Evolutionary conservation across 129 eudicot genomes (phyloP), one percentile per base, ranked within the genome.

Genomic region (Chrysanthemum lavandulifolium): DNA sequence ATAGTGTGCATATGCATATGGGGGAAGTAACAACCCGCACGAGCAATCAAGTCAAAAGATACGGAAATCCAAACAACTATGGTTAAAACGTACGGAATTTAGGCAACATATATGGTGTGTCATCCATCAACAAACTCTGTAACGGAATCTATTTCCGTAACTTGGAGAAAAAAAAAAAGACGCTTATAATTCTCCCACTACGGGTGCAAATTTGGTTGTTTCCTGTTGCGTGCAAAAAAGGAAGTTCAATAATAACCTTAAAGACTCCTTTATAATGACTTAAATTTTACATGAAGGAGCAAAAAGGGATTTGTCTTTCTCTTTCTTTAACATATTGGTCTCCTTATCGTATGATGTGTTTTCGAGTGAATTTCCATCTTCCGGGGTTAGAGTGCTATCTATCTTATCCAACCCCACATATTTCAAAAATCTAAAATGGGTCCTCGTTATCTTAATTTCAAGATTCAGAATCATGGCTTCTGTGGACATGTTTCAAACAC

Each of bases 371-470:
- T 29, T 76, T 58, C 47, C 73, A 75, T 11, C 72, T 75, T 40
- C 7, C 47, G 10, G 47, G 7, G 47, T 40, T 53, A 61, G 48
- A 65, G 69, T 72, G 76, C 68, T 58, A 54, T 65, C 61, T 52
- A 54, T 65, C 61, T 52, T 33, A 75, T 75, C 56, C 65, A 76
- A 67, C 80, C 73, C 51, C 50, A 31, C 31, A 45, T 76, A 33
- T 65, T 45, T 5, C 19, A 29, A 47, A 56, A 67, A 76, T 80
- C 76, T 36, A 23, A 40, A 36, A 69, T 73, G 81, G 85, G 78
- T 64, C 85, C 85, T 80, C 87, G 2, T 69, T n/a, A 67, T 76
- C 78, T 19, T 67, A 47, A 40, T 80, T 64, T 14, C 68, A 68
- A 73, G 77, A 84, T 84, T 69, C 82, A 49, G 73, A 66, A 68